Base-by-base conservation (phyloP, 257 asterid species). In the Nicotiana noctiflora region DNA sequence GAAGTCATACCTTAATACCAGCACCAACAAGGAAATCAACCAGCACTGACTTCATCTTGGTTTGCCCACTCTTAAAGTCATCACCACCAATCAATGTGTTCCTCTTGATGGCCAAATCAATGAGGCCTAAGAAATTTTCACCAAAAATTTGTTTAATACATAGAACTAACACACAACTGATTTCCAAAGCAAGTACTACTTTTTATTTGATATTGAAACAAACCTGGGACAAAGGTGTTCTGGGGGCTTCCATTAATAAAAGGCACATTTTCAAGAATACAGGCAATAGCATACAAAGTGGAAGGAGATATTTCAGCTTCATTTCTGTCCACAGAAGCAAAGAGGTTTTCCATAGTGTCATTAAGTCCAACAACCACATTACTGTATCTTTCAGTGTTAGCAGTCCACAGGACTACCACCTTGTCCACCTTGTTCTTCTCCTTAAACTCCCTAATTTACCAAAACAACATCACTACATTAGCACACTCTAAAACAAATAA, bases 21-120 rank as follows among this genome's bases (percentile, higher is more conserved):
- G 99, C 99, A 37, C 99, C 98, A 72, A 96, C 99, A 27, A 95
- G 98, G 86, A 95, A 95, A 88, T 95, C 99, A 63, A 95, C 99
- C 12, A 96, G 94, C 76, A 92, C 99, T 0, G 99, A 94, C 84
- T 96, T 96, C 98, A 96, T 96, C 86, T 96, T 96, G 29, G 99
- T 96, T 79, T 96, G 99, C 8, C 99, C 99, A 81, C 99, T 96
- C 94, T 96, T 96, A 83, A 96, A 96, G 31, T 96, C 99, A 81
- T 96, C 98, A 44, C 99, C 98, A 75, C 97, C 99, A 7, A 94
- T 96, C 91, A 92, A 89, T 79, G 93, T 84, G 88, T 94, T 96
- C 87, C 90, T 88, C 70, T 86, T 86, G 68, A 91, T 94, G 29
- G 98, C 98, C 92, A 94, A 79, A 76, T 96, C 97, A 83, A 96